These are phyloP conservation scores for Immersiella caudata DNA, from an alignment of 495 filamentous ascomycete genomes.

Conservation along the genomic window DNA sequence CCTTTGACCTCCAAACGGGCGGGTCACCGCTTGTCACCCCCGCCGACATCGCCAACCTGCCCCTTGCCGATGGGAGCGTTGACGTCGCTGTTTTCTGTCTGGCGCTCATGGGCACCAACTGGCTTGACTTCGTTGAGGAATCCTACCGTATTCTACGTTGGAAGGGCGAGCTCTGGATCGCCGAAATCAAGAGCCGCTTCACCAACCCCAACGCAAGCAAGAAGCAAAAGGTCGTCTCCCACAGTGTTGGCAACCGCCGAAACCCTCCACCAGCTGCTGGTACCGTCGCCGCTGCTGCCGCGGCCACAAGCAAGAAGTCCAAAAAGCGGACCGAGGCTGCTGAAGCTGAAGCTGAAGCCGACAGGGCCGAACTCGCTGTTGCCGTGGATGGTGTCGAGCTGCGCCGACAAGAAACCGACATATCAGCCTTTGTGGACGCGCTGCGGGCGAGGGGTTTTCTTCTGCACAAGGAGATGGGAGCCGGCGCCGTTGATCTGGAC, in stretches of 20 bases:
- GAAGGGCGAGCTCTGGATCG: constrained; percentile 94
- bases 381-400: constrained; percentile 56
- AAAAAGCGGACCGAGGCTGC: constrained; percentile 34
- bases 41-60: constrained; percentile 85
- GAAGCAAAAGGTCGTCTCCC: constrained; percentile 54
- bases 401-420: constrained; percentile 71
- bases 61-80: constrained; percentile 67
- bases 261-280: constrained; percentile 31
- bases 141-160: constrained; percentile 87
- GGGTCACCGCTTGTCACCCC: constrained; percentile 72
- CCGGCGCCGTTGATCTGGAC: constrained; percentile 69
- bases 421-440: constrained; percentile 85
- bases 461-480: constrained; percentile 57
- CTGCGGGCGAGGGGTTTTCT: constrained; percentile 77
- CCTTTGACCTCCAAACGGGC: constrained; percentile 58
- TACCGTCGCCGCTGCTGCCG: neutral
- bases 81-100: constrained; percentile 93
- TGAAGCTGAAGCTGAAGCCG: constrained; percentile 46
- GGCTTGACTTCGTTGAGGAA: constrained; percentile 92
- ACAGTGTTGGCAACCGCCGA: constrained; percentile 62
- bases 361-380: constrained; percentile 53
- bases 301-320: constrained; percentile 55
- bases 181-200: constrained; percentile 93
- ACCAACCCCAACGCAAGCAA: constrained; percentile 52
- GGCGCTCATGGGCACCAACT: constrained; percentile 98